phyloP scores from a whole-genome alignment of 1,139 yeast genomes.

The Schwanniomyces etchellsii region DNA sequence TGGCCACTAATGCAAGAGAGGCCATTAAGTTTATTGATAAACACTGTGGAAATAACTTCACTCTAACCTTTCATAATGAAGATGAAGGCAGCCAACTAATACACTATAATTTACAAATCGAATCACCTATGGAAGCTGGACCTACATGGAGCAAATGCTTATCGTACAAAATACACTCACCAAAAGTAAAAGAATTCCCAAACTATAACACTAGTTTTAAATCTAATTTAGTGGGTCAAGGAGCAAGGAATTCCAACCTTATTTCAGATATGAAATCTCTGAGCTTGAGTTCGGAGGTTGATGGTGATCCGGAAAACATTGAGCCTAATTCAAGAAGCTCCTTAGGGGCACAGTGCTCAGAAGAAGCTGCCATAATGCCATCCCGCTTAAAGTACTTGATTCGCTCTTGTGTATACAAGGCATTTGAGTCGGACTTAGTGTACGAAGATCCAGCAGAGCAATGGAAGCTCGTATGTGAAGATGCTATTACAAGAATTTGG shows the following conservation, averaged over 20 bases:
- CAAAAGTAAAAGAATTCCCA: slow-evolving; percentile 44
- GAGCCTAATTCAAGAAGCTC: slow-evolving; percentile 1
- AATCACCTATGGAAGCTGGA: slow-evolving; percentile 35
- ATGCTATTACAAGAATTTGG: slow-evolving; percentile 48
- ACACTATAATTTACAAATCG: slow-evolving; percentile 21
- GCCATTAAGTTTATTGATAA: slow-evolving; percentile 50
- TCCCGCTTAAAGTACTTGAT: slow-evolving; percentile 42
- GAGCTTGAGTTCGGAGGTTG: not conserved
- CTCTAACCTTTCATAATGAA: slow-evolving; percentile 2
- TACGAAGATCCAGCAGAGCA: slow-evolving; percentile 14
- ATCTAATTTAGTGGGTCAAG: slow-evolving; percentile 17
- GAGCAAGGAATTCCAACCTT: too few species aligned
- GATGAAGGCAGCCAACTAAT: slow-evolving; percentile 7
- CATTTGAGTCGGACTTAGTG: slow-evolving; percentile 24
- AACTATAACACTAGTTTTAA: slow-evolving; percentile 33
- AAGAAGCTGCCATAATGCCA: slow-evolving; percentile 44
- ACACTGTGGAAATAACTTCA: slow-evolving; percentile 20
- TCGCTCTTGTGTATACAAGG: slow-evolving; percentile 46
- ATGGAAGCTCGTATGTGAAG: slow-evolving; percentile 56
- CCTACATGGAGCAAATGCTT: slow-evolving; percentile 48
- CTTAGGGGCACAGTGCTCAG: too few species aligned
- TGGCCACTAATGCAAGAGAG: slow-evolving; percentile 53
- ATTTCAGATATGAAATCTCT: not conserved
- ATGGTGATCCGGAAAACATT: slow-evolving; percentile 3
- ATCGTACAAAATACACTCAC: slow-evolving; percentile 39